Percentiles rank a stretch among this genome's conserved stretches.
Evolutionary conservation across 176 grass and related monocot genomes (phyloP).

Genomic region (Melocanna baccifera): DNA sequence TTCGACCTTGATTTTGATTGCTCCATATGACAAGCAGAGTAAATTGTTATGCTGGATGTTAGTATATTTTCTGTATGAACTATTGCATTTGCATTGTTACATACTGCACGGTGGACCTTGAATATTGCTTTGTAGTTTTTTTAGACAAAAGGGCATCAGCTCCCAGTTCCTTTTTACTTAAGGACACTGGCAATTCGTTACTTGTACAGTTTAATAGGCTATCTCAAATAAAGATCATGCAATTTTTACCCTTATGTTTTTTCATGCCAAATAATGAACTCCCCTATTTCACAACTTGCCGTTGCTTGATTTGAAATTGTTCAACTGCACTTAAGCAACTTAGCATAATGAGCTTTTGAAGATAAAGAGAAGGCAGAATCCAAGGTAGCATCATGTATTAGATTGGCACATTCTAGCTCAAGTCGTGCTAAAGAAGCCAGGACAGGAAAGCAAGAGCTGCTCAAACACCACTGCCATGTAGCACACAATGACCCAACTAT

Average conservation of each 20-base stretch:
- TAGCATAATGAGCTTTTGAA: not conserved
- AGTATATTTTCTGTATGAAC: not conserved
- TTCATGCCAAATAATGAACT: not conserved
- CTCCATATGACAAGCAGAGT: not conserved
- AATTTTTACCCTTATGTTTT: not conserved
- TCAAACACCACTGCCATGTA: constrained; percentile 21
- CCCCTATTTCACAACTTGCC: not conserved
- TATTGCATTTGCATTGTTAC: not conserved
- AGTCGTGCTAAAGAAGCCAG: not conserved
- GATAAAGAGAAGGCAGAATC: not conserved
- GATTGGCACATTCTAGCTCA: constrained; percentile 18
- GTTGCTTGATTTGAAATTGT: not conserved
- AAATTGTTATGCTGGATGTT: not conserved
- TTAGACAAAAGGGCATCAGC: not conserved
- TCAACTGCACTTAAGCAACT: not conserved
- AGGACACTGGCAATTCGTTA: not conserved
- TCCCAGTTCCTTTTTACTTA: not conserved
- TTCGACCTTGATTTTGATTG: not conserved
- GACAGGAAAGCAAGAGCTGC: constrained; percentile 14
- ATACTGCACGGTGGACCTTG: not conserved
- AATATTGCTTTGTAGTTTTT: not conserved
- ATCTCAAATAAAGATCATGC: not conserved
- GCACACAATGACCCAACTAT: constrained; percentile 11
- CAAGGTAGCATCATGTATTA: constrained; percentile 5
- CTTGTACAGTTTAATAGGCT: not conserved